Conservation (phyloP, 2,329 filamentous ascomycete genomes). For the Cordyceps sp. region DNA sequence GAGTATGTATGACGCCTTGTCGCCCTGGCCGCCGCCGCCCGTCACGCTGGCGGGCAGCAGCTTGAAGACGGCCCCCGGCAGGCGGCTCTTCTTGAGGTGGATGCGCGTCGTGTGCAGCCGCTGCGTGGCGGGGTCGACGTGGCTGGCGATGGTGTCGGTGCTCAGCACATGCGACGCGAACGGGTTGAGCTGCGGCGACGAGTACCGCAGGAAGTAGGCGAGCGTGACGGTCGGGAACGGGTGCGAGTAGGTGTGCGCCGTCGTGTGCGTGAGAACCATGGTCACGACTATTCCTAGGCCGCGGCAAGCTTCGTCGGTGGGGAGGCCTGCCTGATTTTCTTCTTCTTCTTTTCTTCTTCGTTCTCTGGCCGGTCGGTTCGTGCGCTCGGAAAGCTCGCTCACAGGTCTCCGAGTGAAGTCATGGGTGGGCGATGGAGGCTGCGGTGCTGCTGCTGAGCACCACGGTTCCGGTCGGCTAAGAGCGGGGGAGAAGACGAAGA, state of each 20-base stretch:
- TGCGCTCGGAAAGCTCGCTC: slow-evolving; percentile 6
- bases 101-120: slow-evolving; percentile 64
- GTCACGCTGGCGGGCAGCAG: slow-evolving; percentile 55
- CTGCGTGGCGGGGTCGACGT: slow-evolving; percentile 56
- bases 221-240: slow-evolving; percentile 74
- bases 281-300: slow-evolving; percentile 9
- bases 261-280: slow-evolving; percentile 48
- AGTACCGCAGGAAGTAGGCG: slow-evolving; percentile 80
- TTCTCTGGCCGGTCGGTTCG: neutral
- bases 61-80: slow-evolving; percentile 60
- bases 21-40: slow-evolving; percentile 38
- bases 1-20: slow-evolving; percentile 64
- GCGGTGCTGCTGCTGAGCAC: slow-evolving; percentile 1
- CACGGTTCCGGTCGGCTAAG: neutral
- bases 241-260: slow-evolving; percentile 60
- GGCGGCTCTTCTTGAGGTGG: slow-evolving; percentile 66
- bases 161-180: slow-evolving; percentile 70
- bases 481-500: no score
- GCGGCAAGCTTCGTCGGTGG: neutral
- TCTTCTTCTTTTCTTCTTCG: neutral
- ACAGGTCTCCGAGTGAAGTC: no score
- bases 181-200: slow-evolving; percentile 52
- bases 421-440: slow-evolving; percentile 6
- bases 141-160: slow-evolving; percentile 64
- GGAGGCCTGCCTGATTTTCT: no score